Evolutionary conservation across 441 rosid species (phyloP), one percentile per base, ranked within the genome.

Genomic region (Jatropha multifida): DNA sequence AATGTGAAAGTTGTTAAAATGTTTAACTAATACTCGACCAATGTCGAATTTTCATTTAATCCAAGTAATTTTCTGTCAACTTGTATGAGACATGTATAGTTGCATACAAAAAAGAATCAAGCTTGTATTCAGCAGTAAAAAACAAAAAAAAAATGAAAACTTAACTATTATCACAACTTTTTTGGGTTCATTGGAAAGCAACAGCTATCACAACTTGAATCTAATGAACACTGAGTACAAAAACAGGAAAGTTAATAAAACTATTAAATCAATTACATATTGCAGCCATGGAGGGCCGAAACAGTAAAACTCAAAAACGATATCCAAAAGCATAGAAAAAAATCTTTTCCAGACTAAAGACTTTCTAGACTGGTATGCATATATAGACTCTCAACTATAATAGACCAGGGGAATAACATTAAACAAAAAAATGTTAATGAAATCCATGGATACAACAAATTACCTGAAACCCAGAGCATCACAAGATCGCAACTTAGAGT

Each of bases 401-500:
- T 56, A 38, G 71, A 66, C 18, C 65, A 69, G 17, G 42, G 8
- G 23, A 12, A 26, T 54, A 44, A 32, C 10, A 60, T 26, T 14
- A 9, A 4, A 23, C 23, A 23, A 67, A 23, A 58, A 66, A 58
- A 68, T 58, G 65, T n/a, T 37, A 64, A 80, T 59, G 38, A 72
- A 38, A 27, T 63, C 14, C 32, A 48, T 73, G 69, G 23, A 27
- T 58, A 71, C 27, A 68, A 51, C 63, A 52, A 66, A 76, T 86
- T 80, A 93, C 99, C 99, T 92, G 88, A 85, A 90, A 77, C 80
- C 74, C 76, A 84, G 94, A 74, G 84, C 80, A 85, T 93, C 97
- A 82, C 88, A 86, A 74, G 93, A 81, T 52, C 88, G 87, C 80
- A 86, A 73, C 91, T 90, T 92, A 71, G 94, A 85, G 76, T 90